Conservation (phyloP, 805 yeast species). For the Monosporozyma siamensis region DNA sequence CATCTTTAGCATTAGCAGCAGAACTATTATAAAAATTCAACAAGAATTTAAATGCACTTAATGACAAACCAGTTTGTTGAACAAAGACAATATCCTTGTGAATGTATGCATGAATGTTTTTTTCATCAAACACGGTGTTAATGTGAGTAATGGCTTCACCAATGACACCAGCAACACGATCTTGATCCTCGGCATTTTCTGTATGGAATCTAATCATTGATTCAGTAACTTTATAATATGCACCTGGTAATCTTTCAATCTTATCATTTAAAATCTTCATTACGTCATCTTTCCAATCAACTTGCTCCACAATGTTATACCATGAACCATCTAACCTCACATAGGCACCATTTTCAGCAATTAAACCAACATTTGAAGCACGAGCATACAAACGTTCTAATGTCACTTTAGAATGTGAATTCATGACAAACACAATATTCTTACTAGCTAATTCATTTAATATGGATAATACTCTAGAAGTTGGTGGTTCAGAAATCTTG, state of each 20-base stretch:
- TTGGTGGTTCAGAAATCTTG: conserved; percentile 45
- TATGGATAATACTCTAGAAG: conserved; percentile 47
- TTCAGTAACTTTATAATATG: conserved; percentile 62
- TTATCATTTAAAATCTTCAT: conserved; percentile 28
- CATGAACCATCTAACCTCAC: conserved; percentile 50
- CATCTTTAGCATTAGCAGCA: conserved; percentile 12
- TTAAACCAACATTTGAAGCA: conserved; percentile 62
- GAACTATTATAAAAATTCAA: conserved; percentile 31
- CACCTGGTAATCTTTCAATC: conserved; percentile 73
- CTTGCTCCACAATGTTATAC: conserved; percentile 53
- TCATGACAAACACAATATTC: conserved; percentile 64
- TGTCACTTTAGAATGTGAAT: conserved; percentile 53
- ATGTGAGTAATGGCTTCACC: conserved; percentile 83
- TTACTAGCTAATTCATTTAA: conserved; percentile 52
- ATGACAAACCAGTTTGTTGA: conserved; percentile 51
- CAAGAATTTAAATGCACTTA: conserved; percentile 48
- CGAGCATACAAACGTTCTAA: conserved; percentile 61
- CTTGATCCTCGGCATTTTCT: conserved; percentile 52
- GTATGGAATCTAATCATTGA: conserved; percentile 71
- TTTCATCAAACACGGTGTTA: conserved; percentile 59
- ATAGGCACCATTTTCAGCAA: conserved; percentile 87
- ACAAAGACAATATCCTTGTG: conserved; percentile 62
- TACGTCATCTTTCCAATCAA: conserved; percentile 32
- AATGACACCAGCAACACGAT: conserved; percentile 55
- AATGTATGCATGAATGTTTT: conserved; percentile 67